Base-by-base conservation (phyloP, 2,329 filamentous ascomycete species). In the Aspergillus pseudotamarii region DNA sequence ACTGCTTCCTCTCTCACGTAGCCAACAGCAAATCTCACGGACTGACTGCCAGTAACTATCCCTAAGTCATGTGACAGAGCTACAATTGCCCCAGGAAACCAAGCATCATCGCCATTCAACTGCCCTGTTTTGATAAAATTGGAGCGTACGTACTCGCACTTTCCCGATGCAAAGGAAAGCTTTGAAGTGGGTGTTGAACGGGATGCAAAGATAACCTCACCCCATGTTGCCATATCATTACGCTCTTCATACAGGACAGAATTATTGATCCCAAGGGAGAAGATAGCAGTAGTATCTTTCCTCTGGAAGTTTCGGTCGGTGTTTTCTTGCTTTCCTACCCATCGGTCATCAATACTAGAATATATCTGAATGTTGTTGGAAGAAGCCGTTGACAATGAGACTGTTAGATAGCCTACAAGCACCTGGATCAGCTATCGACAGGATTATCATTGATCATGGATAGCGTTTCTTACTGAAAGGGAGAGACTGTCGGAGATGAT, bases 321-420 rank as follows among this genome's bases (percentile, higher is more conserved):
- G 14, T 62, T 70, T 34, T 64, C 64, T 50, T 71, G 68, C 23
- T 70, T 71, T 12, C 80, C 81, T n/a, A 78, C 74, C 79, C 80
- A 82, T 54, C 75, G 75, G 23, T 76, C 78, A 64, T 82, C 80
- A 32, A 82, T 80, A 62, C 79, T 78, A 1, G 77, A 78, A 62
- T 79, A 81, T 4, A 82, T 66, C 59, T 82, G 79, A 16, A 82
- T 72, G 11, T 69, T 64, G 46, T 72, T 69, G 19, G 64, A 69
- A 21, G 65, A 64, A 6, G 64, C 65, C 2, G 62, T 68, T 6
- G 68, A 68, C 1, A 75, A 72, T 23, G 74, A 71, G 19, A 81
- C 77, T 0, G 78, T 82, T 58, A 82, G 67, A 61, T 81, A 82
- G 61, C 76, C 73, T 76, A 57, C 4, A 26, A 19, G 10, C 8